phyloP scores from a whole-genome alignment of 1,284 basidiomycete species.

The Trichosporon asahii region DNA sequence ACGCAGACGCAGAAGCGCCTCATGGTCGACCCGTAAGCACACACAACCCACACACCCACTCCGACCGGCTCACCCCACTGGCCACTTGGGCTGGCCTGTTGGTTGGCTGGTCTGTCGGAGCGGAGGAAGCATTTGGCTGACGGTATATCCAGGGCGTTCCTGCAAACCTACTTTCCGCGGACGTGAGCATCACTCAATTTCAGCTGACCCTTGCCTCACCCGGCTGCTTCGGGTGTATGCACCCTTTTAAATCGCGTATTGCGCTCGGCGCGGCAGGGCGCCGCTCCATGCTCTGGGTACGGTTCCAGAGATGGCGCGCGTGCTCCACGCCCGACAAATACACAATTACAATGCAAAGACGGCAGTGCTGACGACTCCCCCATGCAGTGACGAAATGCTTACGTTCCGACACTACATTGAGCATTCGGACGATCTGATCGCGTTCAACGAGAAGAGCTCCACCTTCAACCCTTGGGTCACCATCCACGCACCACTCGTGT shows the following conservation, averaged over 20 bases:
- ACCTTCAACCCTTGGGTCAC: conserved; percentile 47
- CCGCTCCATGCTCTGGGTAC: not conserved
- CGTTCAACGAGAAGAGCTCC: conserved; percentile 31
- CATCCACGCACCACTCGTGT: conserved; percentile 42
- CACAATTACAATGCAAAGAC: not conserved
- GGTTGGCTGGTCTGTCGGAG: not conserved
- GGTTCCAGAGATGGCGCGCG: not conserved
- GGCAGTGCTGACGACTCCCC: not conserved
- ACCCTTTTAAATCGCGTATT: not conserved
- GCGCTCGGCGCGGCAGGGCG: not conserved
- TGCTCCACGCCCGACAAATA: not conserved
- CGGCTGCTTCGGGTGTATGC: not conserved
- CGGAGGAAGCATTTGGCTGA: not conserved
- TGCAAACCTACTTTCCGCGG: conserved; percentile 10
- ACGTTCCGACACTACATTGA: conserved; percentile 46
- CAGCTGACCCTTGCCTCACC: not conserved
- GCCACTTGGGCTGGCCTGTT: too few species aligned
- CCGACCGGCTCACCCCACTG: not conserved
- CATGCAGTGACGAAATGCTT: conserved; percentile 38
- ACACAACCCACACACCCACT: not conserved
- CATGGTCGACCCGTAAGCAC: conserved; percentile 36
- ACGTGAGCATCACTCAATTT: not conserved
- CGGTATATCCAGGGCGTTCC: conserved; percentile 11
- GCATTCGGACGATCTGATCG: conserved; percentile 42
- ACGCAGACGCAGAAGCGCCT: conserved; percentile 19